A percentile compares a stretch with the other conserved stretches of the same genome.
These are phyloP conservation scores for Aurantiochytrium sp. DNA, from an alignment of 108 stramenopile species.

Conservation along the genomic window DNA sequence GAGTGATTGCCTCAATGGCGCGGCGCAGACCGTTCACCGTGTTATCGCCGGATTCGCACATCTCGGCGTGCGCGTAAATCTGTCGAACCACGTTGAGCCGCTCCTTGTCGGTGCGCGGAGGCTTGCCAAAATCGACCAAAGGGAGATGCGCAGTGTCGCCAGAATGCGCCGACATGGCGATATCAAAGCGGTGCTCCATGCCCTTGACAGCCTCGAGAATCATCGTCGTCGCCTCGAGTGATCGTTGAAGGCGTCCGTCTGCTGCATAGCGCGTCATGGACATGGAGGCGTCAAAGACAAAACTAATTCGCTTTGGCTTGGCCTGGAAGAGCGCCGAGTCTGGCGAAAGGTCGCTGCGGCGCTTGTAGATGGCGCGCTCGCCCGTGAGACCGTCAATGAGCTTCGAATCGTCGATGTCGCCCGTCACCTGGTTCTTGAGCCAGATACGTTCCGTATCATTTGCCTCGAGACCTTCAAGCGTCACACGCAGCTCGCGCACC, in stretches of 20 bases:
- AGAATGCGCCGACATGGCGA: conserved; percentile 63
- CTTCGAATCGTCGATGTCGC: conserved; percentile 71
- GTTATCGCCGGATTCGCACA: conserved; percentile 64
- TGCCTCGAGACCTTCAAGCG: conserved; percentile 49
- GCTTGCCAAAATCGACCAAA: conserved; percentile 11
- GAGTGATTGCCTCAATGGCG: conserved; percentile 37
- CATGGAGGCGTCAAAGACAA: conserved; percentile 67
- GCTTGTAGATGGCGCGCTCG: conserved; percentile 69
- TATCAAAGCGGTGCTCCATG: conserved; percentile 38
- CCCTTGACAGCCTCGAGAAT: conserved; percentile 68
- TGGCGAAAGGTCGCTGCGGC: conserved; percentile 49
- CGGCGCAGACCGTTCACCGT: conserved; percentile 64
- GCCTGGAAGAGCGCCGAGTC: conserved; percentile 13
- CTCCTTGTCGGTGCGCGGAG: conserved; percentile 48
- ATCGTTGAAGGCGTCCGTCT: conserved; percentile 65
- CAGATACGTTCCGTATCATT: conserved; percentile 60
- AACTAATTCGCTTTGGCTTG: conserved; percentile 12
- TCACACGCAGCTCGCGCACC: conserved; percentile 51
- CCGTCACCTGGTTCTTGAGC: conserved; percentile 62
- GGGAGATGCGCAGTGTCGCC: conserved; percentile 34
- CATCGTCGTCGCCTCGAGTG: conserved; percentile 67
- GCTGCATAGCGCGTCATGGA: conserved; percentile 79
- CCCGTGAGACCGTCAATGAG: conserved; percentile 72
- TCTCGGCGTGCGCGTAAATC: conserved; percentile 78
- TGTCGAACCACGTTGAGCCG: conserved; percentile 59